These are phyloP conservation scores for Penicillium waksmanii DNA, from an alignment of 495 filamentous ascomycete species.

Conservation along the genomic window DNA sequence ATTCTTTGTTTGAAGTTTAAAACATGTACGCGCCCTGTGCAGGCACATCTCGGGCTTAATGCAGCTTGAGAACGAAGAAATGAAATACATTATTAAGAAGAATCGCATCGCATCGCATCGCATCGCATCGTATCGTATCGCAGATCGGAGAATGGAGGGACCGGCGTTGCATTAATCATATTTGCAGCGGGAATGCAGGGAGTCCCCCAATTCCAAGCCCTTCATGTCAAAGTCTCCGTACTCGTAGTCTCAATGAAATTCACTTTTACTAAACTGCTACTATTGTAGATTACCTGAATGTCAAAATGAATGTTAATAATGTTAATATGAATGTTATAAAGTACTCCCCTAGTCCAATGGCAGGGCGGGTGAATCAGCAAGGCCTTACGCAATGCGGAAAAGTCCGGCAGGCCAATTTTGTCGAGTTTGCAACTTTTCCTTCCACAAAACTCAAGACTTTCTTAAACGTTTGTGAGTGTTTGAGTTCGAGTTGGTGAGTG, in stretches of 20 bases:
- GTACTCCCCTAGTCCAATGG: conserved; percentile 11
- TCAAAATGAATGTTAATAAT: neutral
- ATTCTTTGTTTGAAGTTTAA: conserved; percentile 5
- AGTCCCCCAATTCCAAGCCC: neutral
- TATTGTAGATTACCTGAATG: neutral
- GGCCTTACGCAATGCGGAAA: conserved; percentile 50
- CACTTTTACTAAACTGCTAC: too few species aligned
- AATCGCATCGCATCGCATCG: conserved; percentile 3
- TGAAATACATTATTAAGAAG: conserved; percentile 23
- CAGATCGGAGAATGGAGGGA: conserved; percentile 25
- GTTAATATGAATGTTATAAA: neutral
- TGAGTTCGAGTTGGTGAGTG: neutral
- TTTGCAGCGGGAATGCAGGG: conserved; percentile 21
- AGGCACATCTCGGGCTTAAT: conserved; percentile 7
- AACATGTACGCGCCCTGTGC: conserved; percentile 2
- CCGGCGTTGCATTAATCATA: conserved; percentile 13
- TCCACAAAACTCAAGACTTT: conserved; percentile 21
- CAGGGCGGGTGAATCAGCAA: conserved; percentile 29
- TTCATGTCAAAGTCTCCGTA: too few species aligned
- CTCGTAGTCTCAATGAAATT: too few species aligned
- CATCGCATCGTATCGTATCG: neutral
- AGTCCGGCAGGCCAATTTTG: conserved; percentile 47
- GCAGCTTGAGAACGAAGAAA: conserved; percentile 26
- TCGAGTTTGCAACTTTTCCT: conserved; percentile 29
- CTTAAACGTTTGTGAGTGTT: conserved; percentile 1